These are phyloP conservation scores for Euphorbia tirucalli DNA, from an alignment of 345 rosid species.

Conservation along the genomic window DNA sequence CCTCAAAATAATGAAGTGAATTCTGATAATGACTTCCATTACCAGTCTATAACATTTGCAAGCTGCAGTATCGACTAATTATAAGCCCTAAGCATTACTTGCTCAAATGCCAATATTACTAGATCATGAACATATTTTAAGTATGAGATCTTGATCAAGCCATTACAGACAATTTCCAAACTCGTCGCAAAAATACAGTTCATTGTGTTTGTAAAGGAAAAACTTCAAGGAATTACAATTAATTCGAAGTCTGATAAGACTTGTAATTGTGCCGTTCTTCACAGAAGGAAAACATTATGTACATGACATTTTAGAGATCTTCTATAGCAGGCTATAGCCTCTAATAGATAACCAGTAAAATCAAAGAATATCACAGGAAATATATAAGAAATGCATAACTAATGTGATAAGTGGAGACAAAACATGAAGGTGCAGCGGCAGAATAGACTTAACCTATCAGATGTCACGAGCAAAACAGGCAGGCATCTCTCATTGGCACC, in stretches of 20 bases:
- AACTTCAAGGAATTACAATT: neutral
- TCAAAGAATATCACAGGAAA: neutral
- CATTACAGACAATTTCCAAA: neutral
- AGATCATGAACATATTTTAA: neutral
- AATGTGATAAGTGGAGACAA: neutral
- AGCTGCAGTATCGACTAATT: neutral
- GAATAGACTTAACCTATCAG: constrained; percentile 64
- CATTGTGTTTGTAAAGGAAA: neutral
- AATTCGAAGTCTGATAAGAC: neutral
- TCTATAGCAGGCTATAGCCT: neutral
- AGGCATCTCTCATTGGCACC: constrained; percentile 80
- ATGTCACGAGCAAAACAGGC: constrained; percentile 78
- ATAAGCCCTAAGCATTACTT: neutral
- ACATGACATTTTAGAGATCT: neutral
- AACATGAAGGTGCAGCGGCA: constrained; percentile 11
- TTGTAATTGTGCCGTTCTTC: neutral
- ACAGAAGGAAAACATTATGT: neutral
- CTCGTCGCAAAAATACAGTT: neutral
- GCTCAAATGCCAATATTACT: neutral
- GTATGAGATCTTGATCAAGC: neutral
- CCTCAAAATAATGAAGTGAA: neutral
- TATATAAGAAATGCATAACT: neutral
- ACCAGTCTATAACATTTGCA: neutral
- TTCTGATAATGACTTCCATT: neutral
- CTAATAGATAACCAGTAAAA: neutral